Evolutionary conservation across 2,329 filamentous ascomycete species (phyloP).

Genomic region (Fusarium kyushuense): DNA sequence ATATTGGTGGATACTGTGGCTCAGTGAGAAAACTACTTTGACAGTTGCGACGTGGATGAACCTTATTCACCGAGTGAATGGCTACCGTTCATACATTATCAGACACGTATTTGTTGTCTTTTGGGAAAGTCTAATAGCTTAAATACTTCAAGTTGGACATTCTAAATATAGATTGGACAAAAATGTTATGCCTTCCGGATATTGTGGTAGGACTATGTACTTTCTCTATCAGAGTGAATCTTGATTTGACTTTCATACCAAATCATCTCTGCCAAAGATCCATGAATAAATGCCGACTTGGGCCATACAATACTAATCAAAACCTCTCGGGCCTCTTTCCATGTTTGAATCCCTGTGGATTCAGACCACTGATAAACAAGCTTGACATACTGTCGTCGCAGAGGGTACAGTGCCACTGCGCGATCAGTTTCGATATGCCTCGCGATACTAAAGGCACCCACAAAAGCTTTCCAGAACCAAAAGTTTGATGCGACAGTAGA

Average conservation of each 20-base stretch:
- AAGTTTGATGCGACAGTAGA: neutral
- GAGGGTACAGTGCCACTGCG: neutral
- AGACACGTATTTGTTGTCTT: no score
- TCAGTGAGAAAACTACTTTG: neutral
- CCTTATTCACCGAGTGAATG: no score
- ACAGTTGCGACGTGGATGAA: accelerated
- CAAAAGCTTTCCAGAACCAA: neutral
- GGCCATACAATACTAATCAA: neutral
- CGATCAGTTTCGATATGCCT: neutral
- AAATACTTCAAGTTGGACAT: neutral
- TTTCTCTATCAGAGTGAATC: no score
- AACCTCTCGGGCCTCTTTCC: neutral
- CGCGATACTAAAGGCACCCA: neutral
- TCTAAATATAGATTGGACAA: neutral
- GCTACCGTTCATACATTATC: neutral
- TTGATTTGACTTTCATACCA: neutral
- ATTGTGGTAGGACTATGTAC: no score
- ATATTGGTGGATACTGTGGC: accelerated
- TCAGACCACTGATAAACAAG: neutral
- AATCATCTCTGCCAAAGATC: neutral
- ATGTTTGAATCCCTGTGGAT: neutral
- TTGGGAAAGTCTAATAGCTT: no score
- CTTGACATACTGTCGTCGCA: neutral
- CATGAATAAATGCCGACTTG: neutral
- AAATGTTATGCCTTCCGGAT: no score